A percentile compares a stretch with the other conserved stretches of the same genome.
Evolutionary conservation across 768 basidiomycete genomes (phyloP).

Genomic region (Tylopilus subfusipes): DNA sequence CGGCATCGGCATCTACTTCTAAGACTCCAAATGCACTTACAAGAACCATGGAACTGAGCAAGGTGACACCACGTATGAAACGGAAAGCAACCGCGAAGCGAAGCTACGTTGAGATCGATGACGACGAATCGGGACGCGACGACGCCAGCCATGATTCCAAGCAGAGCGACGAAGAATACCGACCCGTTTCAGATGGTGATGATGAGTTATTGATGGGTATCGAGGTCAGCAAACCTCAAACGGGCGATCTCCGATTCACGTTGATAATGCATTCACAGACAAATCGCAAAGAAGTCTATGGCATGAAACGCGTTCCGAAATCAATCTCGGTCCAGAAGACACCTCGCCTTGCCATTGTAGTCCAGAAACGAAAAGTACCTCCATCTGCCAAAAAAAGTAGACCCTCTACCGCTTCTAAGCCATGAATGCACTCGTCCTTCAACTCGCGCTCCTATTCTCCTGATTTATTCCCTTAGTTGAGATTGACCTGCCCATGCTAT

Average conservation of each 20-base stretch:
- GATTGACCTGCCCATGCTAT: background rate
- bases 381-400: slow-evolving; percentile 12
- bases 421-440: slow-evolving; percentile 4
- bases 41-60: slow-evolving; percentile 2
- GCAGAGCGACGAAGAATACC: slow-evolving; percentile 15
- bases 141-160: slow-evolving; percentile 5
- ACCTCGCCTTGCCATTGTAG: background rate
- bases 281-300: slow-evolving; percentile 38
- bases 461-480: slow-evolving; percentile 16
- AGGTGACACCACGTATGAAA: slow-evolving; percentile 10
- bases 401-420: background rate
- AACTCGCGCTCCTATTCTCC: background rate
- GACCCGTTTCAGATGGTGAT: slow-evolving; percentile 41
- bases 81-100: slow-evolving; percentile 25
- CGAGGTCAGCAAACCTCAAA: slow-evolving; percentile 40
- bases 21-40: slow-evolving; percentile 12
- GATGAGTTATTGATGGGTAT: slow-evolving; percentile 61
- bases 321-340: slow-evolving; percentile 4
- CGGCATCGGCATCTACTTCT: slow-evolving; percentile 3
- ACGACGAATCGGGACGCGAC: slow-evolving; percentile 24
- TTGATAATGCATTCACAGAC: slow-evolving; percentile 29
- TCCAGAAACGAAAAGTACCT: slow-evolving; percentile 24
- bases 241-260: background rate
- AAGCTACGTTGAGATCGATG: slow-evolving; percentile 32
- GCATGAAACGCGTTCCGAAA: slow-evolving; percentile 27